A percentile compares a stretch with the other conserved stretches of the same genome.
phyloP scores from a whole-genome alignment of 768 basidiomycete species.

The Hydnomerulius pinastri region DNA sequence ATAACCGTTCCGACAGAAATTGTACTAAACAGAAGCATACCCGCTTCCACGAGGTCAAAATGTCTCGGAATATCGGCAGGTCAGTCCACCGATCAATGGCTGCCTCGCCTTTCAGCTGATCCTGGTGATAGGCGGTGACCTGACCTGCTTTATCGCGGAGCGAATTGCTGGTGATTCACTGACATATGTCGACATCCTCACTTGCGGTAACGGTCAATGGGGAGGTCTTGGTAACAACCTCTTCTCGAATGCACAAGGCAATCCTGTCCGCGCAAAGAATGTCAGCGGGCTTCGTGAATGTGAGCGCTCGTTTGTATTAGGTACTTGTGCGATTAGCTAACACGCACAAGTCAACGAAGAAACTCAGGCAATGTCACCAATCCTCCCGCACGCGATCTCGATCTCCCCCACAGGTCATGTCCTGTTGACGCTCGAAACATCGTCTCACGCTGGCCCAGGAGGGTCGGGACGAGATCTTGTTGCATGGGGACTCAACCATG shows the following conservation, averaged over 20 bases:
- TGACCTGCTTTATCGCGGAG: slow-evolving; percentile 78
- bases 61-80: slow-evolving; percentile 72
- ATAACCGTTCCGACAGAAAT: slow-evolving; percentile 87
- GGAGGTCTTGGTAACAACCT: slow-evolving; percentile 72
- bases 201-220: slow-evolving; percentile 83
- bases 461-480: slow-evolving; percentile 64
- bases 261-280: slow-evolving; percentile 71
- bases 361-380: slow-evolving; percentile 57
- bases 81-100: slow-evolving; percentile 22
- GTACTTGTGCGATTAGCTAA: slow-evolving; percentile 7
- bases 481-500: slow-evolving; percentile 73
- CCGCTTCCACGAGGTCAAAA: slow-evolving; percentile 50
- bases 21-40: slow-evolving; percentile 61
- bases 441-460: slow-evolving; percentile 46
- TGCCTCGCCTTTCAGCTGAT: background rate
- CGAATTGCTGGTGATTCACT: slow-evolving; percentile 38
- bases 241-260: slow-evolving; percentile 66
- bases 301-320: slow-evolving; percentile 39
- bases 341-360: slow-evolving; percentile 61
- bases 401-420: slow-evolving; percentile 79
- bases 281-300: slow-evolving; percentile 88
- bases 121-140: slow-evolving; percentile 58
- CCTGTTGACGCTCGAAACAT: slow-evolving; percentile 70
- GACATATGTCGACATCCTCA: slow-evolving; percentile 56
- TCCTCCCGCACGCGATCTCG: slow-evolving; percentile 61